A percentile compares a stretch with the other conserved stretches of the same genome.
Conservation (phyloP, 352 stramenopile genomes). For the Poterioochromonas sp. region DNA sequence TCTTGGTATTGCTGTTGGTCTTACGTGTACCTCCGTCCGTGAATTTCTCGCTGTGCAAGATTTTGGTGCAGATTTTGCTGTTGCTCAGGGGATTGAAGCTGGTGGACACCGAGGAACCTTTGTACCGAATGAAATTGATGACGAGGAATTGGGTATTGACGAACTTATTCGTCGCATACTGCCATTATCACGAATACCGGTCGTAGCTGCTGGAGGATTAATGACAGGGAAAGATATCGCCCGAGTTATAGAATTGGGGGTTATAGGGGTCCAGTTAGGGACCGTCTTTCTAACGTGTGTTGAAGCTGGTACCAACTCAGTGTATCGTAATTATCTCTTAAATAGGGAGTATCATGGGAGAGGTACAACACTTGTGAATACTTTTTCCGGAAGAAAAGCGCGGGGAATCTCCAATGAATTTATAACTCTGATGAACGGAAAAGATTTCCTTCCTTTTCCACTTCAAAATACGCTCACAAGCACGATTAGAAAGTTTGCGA, state of each 20-base stretch:
- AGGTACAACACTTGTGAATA: background rate
- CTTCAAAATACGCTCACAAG: background rate
- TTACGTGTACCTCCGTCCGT: slow-evolving; percentile 46
- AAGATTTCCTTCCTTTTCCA: background rate
- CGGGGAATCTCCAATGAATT: background rate
- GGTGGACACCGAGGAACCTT: slow-evolving; percentile 53
- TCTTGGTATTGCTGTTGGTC: slow-evolving; percentile 53
- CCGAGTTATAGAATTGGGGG: slow-evolving; percentile 52
- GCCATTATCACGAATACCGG: slow-evolving; percentile 49
- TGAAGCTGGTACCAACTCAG: background rate
- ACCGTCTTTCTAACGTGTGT: slow-evolving; percentile 50
- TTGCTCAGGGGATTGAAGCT: slow-evolving; percentile 59
- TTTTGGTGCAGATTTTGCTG: slow-evolving; percentile 53
- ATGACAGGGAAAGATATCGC: slow-evolving; percentile 53
- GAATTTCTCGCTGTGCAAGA: slow-evolving; percentile 49
- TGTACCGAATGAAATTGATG: background rate
- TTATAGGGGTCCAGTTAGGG: slow-evolving; percentile 58
- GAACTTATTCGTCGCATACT: slow-evolving; percentile 55
- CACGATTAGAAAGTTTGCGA: background rate
- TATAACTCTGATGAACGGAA: background rate
- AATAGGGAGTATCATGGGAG: background rate
- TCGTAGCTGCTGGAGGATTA: slow-evolving; percentile 60
- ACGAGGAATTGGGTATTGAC: background rate
- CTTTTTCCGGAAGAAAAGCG: background rate
- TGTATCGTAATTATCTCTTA: background rate